Evolutionary conservation across 2,329 filamentous ascomycete genomes (phyloP).

Genomic region (Mycocentrospora acerina): DNA sequence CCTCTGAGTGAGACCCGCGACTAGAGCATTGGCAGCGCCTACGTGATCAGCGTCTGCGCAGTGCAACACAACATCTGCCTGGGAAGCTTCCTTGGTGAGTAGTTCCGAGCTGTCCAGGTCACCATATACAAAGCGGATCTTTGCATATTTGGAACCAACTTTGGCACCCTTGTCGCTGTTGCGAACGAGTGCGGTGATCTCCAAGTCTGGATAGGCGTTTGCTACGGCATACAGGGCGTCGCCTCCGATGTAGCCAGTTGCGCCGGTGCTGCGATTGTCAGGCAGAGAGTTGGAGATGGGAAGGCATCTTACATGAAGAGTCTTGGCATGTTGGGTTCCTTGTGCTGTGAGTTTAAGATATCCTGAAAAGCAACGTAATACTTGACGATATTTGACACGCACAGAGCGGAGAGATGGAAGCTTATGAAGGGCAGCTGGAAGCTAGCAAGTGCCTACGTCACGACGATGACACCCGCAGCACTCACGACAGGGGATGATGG

Average conservation of each 20-base stretch:
- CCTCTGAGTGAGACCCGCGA: constrained; percentile 44
- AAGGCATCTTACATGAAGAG: constrained; percentile 26
- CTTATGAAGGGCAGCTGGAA: too few species aligned
- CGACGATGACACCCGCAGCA: not conserved
- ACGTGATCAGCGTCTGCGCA: constrained; percentile 39
- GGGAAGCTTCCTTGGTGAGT: constrained; percentile 28
- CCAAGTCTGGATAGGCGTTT: constrained; percentile 51
- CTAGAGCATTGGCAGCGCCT: constrained; percentile 24
- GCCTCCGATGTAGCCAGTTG: constrained; percentile 38
- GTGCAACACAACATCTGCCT: constrained; percentile 34
- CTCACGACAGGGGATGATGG: too few species aligned
- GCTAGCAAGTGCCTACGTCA: constrained; percentile 10
- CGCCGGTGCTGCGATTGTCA: constrained; percentile 26
- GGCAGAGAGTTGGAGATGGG: not conserved
- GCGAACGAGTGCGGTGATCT: constrained; percentile 53
- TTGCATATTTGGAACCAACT: constrained; percentile 50
- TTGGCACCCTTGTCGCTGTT: constrained; percentile 51
- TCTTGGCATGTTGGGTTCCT: constrained; percentile 21
- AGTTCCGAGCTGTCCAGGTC: constrained; percentile 35
- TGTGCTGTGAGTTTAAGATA: too few species aligned
- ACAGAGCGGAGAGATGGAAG: too few species aligned
- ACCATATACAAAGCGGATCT: constrained; percentile 55
- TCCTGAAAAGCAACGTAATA: too few species aligned
- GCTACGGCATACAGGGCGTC: constrained; percentile 39
- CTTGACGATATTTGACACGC: too few species aligned